phyloP scores from a whole-genome alignment of 805 yeast species.

The Candida germanica region DNA sequence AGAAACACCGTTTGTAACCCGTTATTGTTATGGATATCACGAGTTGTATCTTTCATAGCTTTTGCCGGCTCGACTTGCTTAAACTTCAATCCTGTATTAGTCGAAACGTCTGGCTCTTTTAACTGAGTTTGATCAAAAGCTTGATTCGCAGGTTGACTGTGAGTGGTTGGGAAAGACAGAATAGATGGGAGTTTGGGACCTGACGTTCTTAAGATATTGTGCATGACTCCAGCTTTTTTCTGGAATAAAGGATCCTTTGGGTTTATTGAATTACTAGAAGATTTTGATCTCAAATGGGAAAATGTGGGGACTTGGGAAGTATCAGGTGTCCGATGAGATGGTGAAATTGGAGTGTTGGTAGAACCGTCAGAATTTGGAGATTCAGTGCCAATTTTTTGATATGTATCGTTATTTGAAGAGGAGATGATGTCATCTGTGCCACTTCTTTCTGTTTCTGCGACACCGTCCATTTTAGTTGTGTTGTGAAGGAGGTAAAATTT shows the following conservation, averaged over 20 bases:
- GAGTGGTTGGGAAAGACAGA: not conserved
- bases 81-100: conserved; percentile 1
- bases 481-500: not conserved
- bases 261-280: not conserved
- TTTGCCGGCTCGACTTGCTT: conserved; percentile 5
- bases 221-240: not conserved
- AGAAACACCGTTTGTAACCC: conserved; percentile 9
- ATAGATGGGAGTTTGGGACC: conserved; percentile 5
- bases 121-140: too few relatives aligned
- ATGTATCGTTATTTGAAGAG: too few relatives aligned
- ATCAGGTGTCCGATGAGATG: not conserved
- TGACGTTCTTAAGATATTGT: not conserved
- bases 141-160: not conserved
- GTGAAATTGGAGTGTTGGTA: too few relatives aligned
- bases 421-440: too few relatives aligned
- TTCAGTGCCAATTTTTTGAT: too few relatives aligned
- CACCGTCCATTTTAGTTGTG: conserved; percentile 1
- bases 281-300: not conserved
- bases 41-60: not conserved
- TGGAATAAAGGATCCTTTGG: not conserved
- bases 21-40: conserved; percentile 5
- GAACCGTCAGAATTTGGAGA: too few relatives aligned
- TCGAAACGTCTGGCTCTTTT: too few relatives aligned
- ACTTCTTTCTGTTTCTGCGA: not conserved
- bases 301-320: not conserved